These are phyloP conservation scores for Stropharia rugosoannulata DNA, from an alignment of 768 basidiomycete species.

Conservation along the genomic window DNA sequence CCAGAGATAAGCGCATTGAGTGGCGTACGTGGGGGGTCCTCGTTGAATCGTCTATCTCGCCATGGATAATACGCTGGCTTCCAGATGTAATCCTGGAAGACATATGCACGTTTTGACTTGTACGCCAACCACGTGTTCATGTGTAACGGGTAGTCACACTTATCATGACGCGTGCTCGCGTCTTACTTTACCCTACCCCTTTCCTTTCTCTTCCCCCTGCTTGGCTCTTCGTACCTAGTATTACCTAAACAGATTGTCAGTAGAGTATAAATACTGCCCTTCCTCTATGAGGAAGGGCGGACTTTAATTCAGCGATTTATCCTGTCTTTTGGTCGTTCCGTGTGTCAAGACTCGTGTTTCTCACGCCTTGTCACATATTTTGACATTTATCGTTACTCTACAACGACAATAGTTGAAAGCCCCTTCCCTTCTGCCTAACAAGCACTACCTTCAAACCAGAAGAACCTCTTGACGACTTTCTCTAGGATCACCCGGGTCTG, in stretches of 20 bases:
- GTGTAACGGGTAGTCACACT: no score
- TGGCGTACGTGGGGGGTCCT: slow-evolving; percentile 33
- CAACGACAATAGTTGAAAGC: no score
- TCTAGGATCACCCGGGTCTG: no score
- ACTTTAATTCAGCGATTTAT: background rate
- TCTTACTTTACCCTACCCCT: background rate
- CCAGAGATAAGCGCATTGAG: slow-evolving; percentile 46
- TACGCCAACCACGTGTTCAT: slow-evolving; percentile 51
- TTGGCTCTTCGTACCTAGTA: background rate
- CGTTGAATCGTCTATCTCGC: slow-evolving; percentile 23
- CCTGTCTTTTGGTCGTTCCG: background rate
- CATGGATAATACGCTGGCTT: slow-evolving; percentile 43
- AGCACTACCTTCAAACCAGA: no score
- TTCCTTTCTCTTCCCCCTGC: background rate
- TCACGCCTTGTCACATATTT: background rate
- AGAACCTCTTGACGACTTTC: no score
- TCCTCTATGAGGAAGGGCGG: background rate
- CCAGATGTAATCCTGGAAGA: slow-evolving; percentile 49
- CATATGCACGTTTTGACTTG: slow-evolving; percentile 48
- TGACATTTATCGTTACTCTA: no score
- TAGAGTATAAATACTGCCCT: background rate
- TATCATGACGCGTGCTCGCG: no score
- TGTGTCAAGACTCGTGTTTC: background rate
- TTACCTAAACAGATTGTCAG: background rate
- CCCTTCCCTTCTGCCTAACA: no score